phyloP scores from a whole-genome alignment of 805 yeast genomes.

The Candida silvicultrix region DNA sequence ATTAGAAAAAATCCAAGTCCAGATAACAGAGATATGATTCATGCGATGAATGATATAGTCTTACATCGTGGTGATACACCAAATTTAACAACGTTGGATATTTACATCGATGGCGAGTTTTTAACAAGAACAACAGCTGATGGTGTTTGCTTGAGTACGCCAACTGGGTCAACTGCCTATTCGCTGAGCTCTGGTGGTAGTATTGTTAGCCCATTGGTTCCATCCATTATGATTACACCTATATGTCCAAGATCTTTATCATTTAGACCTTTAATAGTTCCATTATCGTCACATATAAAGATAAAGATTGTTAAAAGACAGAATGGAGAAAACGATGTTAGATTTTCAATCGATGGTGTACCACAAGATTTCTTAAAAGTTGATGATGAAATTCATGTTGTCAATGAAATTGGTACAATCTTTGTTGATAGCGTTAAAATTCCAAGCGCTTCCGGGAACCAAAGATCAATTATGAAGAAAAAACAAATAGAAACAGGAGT shows the following conservation, averaged over 20 bases:
- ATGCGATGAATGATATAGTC: conserved; percentile 90
- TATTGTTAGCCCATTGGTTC: conserved; percentile 83
- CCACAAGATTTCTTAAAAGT: conserved; percentile 60
- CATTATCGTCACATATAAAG: conserved; percentile 68
- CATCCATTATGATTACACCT: conserved; percentile 78
- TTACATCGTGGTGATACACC: conserved; percentile 87
- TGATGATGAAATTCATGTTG: conserved; percentile 77
- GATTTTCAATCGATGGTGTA: conserved; percentile 79
- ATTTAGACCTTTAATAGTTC: conserved; percentile 83
- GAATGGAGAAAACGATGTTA: conserved; percentile 38
- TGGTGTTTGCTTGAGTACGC: conserved; percentile 80
- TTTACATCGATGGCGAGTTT: conserved; percentile 73
- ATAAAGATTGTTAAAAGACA: conserved; percentile 49
- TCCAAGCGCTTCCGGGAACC: conserved; percentile 27
- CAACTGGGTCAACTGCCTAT: conserved; percentile 95
- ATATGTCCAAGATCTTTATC: conserved; percentile 88
- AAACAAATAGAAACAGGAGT: conserved; percentile 46
- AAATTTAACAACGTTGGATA: conserved; percentile 75
- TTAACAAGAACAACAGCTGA: conserved; percentile 90
- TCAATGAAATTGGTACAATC: conserved; percentile 59
- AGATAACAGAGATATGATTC: conserved; percentile 32
- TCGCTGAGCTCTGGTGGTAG: conserved; percentile 88
- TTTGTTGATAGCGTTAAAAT: conserved; percentile 43
- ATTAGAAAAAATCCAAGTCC: conserved; percentile 23
- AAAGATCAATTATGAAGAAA: conserved; percentile 13